Percentiles rank a stretch among this genome's conserved stretches.
Evolutionary conservation across 257 asterid species (phyloP).

Genomic region (Primulina tabacum): DNA sequence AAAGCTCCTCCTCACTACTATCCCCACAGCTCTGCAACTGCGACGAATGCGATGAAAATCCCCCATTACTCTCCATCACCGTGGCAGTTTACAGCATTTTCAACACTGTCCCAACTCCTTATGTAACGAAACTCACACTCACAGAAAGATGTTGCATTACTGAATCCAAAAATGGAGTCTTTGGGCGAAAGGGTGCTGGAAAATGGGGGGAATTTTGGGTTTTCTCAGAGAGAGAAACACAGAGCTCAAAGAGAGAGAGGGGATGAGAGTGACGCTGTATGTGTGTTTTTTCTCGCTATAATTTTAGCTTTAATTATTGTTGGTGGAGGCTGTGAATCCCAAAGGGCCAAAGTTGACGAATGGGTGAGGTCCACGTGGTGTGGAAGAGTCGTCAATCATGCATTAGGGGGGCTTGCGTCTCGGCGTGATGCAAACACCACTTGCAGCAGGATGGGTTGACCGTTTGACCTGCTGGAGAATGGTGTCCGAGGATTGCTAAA

Average conservation of each 20-base stretch:
- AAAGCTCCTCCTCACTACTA: constrained; percentile 84
- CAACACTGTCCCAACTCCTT: background rate
- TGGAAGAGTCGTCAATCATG: constrained; percentile 36
- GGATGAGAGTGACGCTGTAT: constrained; percentile 33
- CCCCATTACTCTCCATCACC: constrained; percentile 49
- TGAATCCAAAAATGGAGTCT: constrained; percentile 26
- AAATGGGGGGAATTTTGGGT: constrained; percentile 37
- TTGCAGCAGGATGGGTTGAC: constrained; percentile 42
- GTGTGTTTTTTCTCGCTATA: constrained; percentile 26
- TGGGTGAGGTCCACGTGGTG: constrained; percentile 28
- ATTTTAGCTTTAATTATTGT: constrained; percentile 33
- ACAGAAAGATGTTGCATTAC: constrained; percentile 36
- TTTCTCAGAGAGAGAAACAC: constrained; percentile 43
- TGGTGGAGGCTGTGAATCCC: constrained; percentile 57
- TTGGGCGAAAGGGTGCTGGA: constrained; percentile 24
- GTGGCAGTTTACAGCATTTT: constrained; percentile 62
- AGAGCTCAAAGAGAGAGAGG: constrained; percentile 33
- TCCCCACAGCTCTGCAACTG: constrained; percentile 75
- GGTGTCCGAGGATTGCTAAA: background rate
- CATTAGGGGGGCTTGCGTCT: constrained; percentile 35
- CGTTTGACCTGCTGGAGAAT: constrained; percentile 33
- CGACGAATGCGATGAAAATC: constrained; percentile 46
- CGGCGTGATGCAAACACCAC: constrained; percentile 42
- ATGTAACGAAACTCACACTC: background rate
- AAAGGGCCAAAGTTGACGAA: constrained; percentile 33